Conservation (phyloP, 202 grass and related monocot genomes). For the Panicum hallii region DNA sequence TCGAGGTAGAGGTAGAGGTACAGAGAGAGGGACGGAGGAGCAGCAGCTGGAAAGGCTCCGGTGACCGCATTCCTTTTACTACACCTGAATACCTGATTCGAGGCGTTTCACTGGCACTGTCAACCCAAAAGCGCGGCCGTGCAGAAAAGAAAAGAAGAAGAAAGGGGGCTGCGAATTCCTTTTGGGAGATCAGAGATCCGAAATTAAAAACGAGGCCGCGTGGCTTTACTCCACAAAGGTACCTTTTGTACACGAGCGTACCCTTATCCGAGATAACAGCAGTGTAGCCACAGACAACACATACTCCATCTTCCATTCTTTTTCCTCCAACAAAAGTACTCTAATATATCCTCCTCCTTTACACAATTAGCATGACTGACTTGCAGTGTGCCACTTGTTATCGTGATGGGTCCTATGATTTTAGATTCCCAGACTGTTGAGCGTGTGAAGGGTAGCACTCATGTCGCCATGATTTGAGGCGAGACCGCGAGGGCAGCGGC, state of each 20-base stretch:
- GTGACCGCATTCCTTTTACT: conserved; percentile 29
- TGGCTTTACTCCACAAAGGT: conserved; percentile 18
- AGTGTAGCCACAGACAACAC: background rate
- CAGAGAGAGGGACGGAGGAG: background rate
- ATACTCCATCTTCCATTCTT: background rate
- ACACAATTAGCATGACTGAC: background rate
- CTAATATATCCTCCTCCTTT: background rate
- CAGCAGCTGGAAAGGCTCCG: conserved; percentile 36
- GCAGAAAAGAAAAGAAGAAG: background rate
- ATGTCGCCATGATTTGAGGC: conserved; percentile 14
- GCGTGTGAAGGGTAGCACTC: conserved; percentile 20
- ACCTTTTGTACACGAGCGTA: conserved; percentile 9
- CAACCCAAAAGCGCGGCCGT: conserved; percentile 30
- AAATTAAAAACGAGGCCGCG: too few relatives aligned
- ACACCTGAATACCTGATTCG: background rate
- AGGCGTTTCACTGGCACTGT: conserved; percentile 35
- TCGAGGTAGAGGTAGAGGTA: background rate
- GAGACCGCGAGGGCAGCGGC: background rate
- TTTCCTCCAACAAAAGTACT: background rate
- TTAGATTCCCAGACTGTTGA: conserved; percentile 6
- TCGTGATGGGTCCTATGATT: conserved; percentile 23
- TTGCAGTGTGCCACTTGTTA: background rate
- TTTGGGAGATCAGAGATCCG: background rate
- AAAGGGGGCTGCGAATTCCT: background rate
- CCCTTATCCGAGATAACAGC: conserved; percentile 9